These are phyloP conservation scores for Dothiorella sarmentorum DNA, from an alignment of 2,329 filamentous ascomycete species.

Conservation along the genomic window DNA sequence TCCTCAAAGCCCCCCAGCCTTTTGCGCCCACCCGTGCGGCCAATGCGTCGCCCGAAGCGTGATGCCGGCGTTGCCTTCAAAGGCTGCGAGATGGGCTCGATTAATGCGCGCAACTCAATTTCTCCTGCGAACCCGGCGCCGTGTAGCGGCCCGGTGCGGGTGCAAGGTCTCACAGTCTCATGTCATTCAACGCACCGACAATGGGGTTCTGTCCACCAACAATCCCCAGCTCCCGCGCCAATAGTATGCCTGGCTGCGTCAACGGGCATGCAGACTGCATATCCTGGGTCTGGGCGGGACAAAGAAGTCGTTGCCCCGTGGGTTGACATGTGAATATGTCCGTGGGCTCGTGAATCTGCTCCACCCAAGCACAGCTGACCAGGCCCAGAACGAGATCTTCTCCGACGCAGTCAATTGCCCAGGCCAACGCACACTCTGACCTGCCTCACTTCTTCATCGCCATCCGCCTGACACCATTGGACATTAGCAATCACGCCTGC, in stretches of 20 bases:
- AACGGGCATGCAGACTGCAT: neutral
- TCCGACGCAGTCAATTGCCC: neutral
- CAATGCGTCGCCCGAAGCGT: constrained; percentile 4
- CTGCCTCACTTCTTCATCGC: neutral
- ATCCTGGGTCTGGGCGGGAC: neutral
- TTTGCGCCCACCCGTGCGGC: neutral
- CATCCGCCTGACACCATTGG: neutral
- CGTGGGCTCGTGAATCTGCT: constrained; percentile 3
- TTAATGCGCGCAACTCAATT: neutral
- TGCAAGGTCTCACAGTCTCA: neutral
- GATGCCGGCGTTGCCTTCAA: constrained; percentile 14
- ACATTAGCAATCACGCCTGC: neutral
- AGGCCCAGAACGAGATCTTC: neutral
- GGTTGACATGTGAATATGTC: constrained; percentile 12
- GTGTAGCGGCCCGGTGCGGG: constrained; percentile 7
- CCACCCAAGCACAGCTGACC: neutral
- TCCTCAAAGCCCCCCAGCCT: neutral
- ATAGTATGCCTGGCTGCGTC: neutral
- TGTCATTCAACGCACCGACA: constrained; percentile 2
- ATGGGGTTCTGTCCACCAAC: constrained; percentile 4
- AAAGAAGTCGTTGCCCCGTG: neutral
- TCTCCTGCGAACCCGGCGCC: neutral
- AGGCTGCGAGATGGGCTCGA: neutral
- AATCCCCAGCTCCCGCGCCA: neutral
- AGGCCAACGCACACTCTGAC: neutral